These are phyloP conservation scores for Erigeron canadensis DNA, from an alignment of 129 eudicot species.

Conservation along the genomic window DNA sequence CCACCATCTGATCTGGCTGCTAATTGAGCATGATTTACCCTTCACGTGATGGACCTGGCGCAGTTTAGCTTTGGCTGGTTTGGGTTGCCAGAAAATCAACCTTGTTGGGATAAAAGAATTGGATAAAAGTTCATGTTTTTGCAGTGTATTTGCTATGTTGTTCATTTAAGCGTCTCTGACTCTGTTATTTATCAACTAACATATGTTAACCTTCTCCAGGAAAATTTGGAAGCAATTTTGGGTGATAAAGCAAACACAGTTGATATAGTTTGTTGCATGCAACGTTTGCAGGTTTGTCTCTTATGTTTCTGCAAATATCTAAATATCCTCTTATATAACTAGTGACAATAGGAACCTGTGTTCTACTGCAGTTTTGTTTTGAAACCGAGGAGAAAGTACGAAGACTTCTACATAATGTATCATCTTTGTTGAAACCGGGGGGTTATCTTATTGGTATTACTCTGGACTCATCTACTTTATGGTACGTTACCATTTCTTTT, in stretches of 20 bases:
- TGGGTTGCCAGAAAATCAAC: too few species aligned
- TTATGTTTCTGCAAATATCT: neutral
- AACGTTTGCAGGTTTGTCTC: slow-evolving; percentile 71
- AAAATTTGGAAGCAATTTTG: slow-evolving; percentile 50
- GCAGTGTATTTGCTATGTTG: slow-evolving; percentile 1
- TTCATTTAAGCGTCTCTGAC: slow-evolving; percentile 13
- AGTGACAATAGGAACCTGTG: slow-evolving; percentile 8
- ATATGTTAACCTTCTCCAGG: slow-evolving; percentile 46
- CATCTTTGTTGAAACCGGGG: slow-evolving; percentile 90
- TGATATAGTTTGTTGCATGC: slow-evolving; percentile 94
- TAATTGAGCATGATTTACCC: too few species aligned
- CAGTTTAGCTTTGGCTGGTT: too few species aligned
- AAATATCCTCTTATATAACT: neutral
- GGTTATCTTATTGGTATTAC: slow-evolving; percentile 91
- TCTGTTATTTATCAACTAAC: slow-evolving; percentile 6
- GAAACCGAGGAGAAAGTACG: slow-evolving; percentile 84
- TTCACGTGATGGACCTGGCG: too few species aligned
- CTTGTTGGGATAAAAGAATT: neutral
- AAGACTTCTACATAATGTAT: slow-evolving; percentile 80
- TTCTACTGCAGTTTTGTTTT: slow-evolving; percentile 66
- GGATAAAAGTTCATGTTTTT: neutral
- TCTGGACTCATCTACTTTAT: slow-evolving; percentile 94
- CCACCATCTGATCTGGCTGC: too few species aligned
- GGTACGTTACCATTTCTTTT: slow-evolving; percentile 52
- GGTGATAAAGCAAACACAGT: slow-evolving; percentile 65